Base-by-base conservation (phyloP, 352 stramenopile genomes). In the Phytophthora fragariaefolia region DNA sequence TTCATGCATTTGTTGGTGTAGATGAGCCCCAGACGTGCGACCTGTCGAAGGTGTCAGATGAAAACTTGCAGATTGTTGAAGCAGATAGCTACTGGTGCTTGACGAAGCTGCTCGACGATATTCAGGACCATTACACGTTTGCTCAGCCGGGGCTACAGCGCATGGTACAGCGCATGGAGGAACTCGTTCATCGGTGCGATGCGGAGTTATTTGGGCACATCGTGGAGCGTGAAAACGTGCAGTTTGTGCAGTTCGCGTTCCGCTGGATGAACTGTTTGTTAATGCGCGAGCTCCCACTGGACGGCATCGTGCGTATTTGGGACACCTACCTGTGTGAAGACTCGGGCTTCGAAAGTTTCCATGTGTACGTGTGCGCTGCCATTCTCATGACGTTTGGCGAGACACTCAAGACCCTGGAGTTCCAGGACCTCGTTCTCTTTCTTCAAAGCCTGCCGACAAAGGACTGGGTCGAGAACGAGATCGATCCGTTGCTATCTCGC, bases 191-290 rank as follows among this genome's bases (percentile, higher is more conserved):
- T 67, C 89, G 98, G 27, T 99, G 98, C 64, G 98, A 99, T 73
- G 78, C 71, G 5, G 82, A 98, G 50, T 82, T 99, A 27, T 97
- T 97, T 61, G 76, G 90, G 61, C 97, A 99, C 80, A 93, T 96
- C 60, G 88, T 99, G 15, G 80, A 97, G 66, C 81, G 87, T 6
- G 90, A 98, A 52, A 93, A 84, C 15, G 93, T 99, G 66, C 90
- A 99, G 73, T 99, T 99, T 74, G 96, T 99, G 49, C 97, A 99
- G 83, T 99, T 99, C 79, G 96, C 97, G 18, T 99, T 99, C 77
- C 98, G 98, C 42, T 99, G 98, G 97, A 99, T 99, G 95, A 99
- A 99, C 85, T 99, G 98, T 76, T 77, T 99, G 50, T 85, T 99
- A 36, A 93, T 99, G 77, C 86, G 98, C 32, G 98, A 99, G 74